These are phyloP conservation scores for Chrysopogon serrulatus DNA, from an alignment of 176 grass and related monocot genomes.

Conservation along the genomic window DNA sequence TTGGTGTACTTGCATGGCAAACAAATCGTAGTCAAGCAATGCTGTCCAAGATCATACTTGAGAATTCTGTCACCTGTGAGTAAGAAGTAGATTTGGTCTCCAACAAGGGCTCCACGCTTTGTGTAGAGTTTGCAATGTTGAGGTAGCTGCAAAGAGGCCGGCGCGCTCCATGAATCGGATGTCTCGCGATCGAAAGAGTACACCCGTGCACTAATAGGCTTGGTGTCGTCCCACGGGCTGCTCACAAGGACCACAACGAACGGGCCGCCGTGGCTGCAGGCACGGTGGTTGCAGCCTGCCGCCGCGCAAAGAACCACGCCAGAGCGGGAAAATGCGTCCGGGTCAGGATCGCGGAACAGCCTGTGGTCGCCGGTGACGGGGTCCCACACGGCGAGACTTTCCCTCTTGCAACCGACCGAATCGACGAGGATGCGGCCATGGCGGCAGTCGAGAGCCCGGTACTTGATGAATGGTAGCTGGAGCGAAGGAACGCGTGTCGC, in stretches of 20 bases:
- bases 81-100: background rate
- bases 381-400: too few relatives aligned
- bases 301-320: background rate
- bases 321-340: background rate
- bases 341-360: background rate
- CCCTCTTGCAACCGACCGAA: too few relatives aligned
- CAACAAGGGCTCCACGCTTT: background rate
- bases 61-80: background rate
- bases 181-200: too few relatives aligned
- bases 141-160: background rate
- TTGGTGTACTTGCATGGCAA: too few relatives aligned
- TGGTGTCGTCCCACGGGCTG: too few relatives aligned
- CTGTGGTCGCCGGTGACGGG: background rate
- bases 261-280: background rate
- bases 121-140: too few relatives aligned
- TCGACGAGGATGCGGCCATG: too few relatives aligned
- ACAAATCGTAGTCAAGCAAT: background rate
- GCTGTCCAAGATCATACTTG: background rate
- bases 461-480: too few relatives aligned
- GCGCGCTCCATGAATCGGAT: background rate
- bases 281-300: background rate
- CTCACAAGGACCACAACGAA: background rate
- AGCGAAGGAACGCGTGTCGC: too few relatives aligned
- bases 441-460: too few relatives aligned
- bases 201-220: too few relatives aligned